These are phyloP conservation scores for Funneliformis caledonium DNA, from an alignment of 371 early-diverging fungal genomes.

Conservation along the genomic window DNA sequence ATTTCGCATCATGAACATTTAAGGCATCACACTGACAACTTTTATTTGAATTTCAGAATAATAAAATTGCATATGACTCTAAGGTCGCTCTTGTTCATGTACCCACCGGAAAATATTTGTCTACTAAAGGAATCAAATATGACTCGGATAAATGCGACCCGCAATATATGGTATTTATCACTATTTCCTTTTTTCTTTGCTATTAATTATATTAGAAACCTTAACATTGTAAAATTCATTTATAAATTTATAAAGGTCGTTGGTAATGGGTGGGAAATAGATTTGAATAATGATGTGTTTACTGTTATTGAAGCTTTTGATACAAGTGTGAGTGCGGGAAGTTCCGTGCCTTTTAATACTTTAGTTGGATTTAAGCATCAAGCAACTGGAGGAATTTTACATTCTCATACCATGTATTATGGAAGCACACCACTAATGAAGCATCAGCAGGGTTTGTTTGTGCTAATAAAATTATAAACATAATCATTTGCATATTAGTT, in stretches of 20 bases:
- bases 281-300: slow-evolving; percentile 6
- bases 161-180: slow-evolving; percentile 7
- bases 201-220: not conserved
- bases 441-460: not conserved
- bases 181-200: not conserved
- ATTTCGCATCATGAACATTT: not conserved
- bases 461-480: not conserved
- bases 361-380: slow-evolving; percentile 10
- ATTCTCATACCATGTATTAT: not conserved
- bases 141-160: not conserved
- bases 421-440: not conserved
- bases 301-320: not conserved
- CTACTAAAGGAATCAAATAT: not conserved
- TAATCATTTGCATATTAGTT: not conserved
- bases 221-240: not conserved
- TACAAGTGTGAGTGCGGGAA: not conserved
- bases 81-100: slow-evolving; percentile 10
- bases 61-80: not conserved
- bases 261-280: not conserved
- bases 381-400: not conserved
- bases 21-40: not conserved
- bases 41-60: not conserved
- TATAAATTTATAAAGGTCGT: not conserved
- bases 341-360: not conserved
- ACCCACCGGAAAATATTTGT: slow-evolving; percentile 1